These are phyloP conservation scores for Neurospora sp. DNA, from an alignment of 495 filamentous ascomycete species.

Conservation along the genomic window DNA sequence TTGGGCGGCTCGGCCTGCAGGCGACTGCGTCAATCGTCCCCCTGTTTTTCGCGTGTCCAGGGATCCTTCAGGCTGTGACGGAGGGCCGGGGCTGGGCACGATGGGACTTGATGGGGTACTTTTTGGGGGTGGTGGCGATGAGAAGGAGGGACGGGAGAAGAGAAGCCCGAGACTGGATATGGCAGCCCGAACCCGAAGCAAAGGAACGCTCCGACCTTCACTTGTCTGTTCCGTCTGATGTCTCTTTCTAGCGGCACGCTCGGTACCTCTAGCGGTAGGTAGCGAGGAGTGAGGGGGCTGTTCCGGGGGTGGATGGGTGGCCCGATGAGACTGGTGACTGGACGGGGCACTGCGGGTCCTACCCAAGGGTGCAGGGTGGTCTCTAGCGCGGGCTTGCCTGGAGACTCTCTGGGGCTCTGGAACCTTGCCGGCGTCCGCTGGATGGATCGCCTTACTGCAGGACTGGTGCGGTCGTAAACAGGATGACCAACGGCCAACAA, in stretches of 20 bases:
- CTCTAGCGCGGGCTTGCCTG: conserved; percentile 8
- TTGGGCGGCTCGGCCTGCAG: conserved; percentile 39
- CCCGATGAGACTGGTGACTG: not conserved
- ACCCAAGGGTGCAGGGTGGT: conserved; percentile 6
- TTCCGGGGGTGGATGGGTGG: not conserved
- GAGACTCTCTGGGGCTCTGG: conserved; percentile 10
- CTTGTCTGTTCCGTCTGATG: conserved; percentile 1
- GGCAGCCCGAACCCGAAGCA: conserved; percentile 19
- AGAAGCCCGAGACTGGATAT: conserved; percentile 12
- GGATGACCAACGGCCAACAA: conserved; percentile 2
- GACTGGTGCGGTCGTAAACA: conserved; percentile 5
- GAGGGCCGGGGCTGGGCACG: conserved; percentile 25
- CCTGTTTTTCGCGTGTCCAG: conserved; percentile 27
- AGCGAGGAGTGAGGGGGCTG: not conserved
- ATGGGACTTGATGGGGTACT: conserved; percentile 4
- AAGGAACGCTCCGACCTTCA: conserved; percentile 12
- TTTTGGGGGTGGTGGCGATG: conserved; percentile 13
- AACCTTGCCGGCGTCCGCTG: conserved; percentile 2
- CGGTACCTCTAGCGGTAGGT: not conserved
- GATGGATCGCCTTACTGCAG: conserved; percentile 24
- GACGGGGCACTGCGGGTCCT: conserved; percentile 18
- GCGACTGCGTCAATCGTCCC: conserved; percentile 33
- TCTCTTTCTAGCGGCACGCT: conserved; percentile 5
- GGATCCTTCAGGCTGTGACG: conserved; percentile 38
- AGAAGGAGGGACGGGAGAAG: conserved; percentile 8